Evolutionary conservation across 1,139 yeast genomes (phyloP).

Genomic region (Geotrichum macrosporum): DNA sequence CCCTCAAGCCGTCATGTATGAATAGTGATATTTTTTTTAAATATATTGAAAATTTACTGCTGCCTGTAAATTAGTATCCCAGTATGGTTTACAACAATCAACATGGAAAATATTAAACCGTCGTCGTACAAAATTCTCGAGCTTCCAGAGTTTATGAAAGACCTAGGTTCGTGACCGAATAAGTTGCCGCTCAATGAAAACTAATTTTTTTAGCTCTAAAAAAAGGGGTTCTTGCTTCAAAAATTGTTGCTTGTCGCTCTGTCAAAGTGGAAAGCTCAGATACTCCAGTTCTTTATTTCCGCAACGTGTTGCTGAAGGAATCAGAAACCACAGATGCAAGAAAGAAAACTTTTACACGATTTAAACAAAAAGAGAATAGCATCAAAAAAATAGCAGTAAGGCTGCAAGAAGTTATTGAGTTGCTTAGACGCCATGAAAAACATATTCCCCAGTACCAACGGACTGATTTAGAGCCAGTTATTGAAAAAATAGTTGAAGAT

Average conservation of each 20-base stretch:
- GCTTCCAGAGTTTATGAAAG: background rate
- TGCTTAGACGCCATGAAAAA: conserved; percentile 4
- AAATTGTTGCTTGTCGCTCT: no score
- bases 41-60: no score
- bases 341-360: background rate
- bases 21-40: no score
- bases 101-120: background rate
- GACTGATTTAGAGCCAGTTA: conserved; percentile 10
- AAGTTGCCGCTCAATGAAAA: no score
- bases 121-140: background rate
- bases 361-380: conserved; percentile 1
- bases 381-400: background rate
- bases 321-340: conserved; percentile 1
- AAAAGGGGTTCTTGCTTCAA: no score
- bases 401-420: conserved; percentile 3
- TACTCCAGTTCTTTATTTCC: background rate
- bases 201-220: no score
- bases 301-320: background rate
- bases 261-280: background rate
- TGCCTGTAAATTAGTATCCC: no score
- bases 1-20: no score
- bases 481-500: conserved; percentile 10
- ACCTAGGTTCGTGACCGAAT: background rate
- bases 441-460: conserved; percentile 1
- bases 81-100: background rate